Conservation (phyloP, 2,329 filamentous ascomycete species). For the Grosmannia huntii region DNA sequence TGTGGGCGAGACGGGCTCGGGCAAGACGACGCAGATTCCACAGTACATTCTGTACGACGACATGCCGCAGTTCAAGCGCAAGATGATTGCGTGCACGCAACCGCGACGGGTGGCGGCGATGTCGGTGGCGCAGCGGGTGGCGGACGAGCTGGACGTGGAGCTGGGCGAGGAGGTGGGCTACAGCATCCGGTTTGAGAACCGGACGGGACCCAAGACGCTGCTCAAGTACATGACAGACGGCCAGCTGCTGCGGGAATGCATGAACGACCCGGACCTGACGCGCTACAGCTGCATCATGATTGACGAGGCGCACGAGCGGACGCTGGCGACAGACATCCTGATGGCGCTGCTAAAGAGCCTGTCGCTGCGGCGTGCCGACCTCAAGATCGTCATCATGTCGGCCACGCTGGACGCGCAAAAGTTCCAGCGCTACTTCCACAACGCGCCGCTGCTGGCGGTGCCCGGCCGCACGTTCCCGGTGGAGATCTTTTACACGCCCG, state of each 20-base stretch:
- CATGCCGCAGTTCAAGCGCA: slow-evolving; percentile 70
- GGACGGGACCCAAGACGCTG: slow-evolving; percentile 74
- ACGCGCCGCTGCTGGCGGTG: slow-evolving; percentile 84
- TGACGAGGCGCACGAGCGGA: slow-evolving; percentile 96
- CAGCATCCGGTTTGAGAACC: slow-evolving; percentile 97
- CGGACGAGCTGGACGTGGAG: slow-evolving; percentile 87
- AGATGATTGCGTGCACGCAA: slow-evolving; percentile 94
- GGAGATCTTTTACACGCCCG: slow-evolving; percentile 96
- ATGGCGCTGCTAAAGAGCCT: slow-evolving; percentile 95
- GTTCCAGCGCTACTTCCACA: slow-evolving; percentile 94
- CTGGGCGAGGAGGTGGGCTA: slow-evolving; percentile 95
- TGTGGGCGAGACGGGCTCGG: slow-evolving; percentile 96
- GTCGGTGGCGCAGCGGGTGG: slow-evolving; percentile 96
- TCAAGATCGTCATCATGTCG: slow-evolving; percentile 99
- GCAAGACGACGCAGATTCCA: slow-evolving; percentile 97
- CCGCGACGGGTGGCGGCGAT: slow-evolving; percentile 95
- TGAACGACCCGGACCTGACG: slow-evolving; percentile 84
- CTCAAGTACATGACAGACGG: slow-evolving; percentile 99
- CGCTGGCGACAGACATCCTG: slow-evolving; percentile 89
- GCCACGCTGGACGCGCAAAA: slow-evolving; percentile 95
- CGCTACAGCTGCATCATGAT: slow-evolving; percentile 97
- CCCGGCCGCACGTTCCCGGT: slow-evolving; percentile 92
- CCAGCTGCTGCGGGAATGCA: slow-evolving; percentile 92
- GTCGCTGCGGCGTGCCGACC: slow-evolving; percentile 64
- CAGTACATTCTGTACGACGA: slow-evolving; percentile 98